Conservation (phyloP, 2,329 filamentous ascomycete genomes). For the Calonectria pseudoturangicola region DNA sequence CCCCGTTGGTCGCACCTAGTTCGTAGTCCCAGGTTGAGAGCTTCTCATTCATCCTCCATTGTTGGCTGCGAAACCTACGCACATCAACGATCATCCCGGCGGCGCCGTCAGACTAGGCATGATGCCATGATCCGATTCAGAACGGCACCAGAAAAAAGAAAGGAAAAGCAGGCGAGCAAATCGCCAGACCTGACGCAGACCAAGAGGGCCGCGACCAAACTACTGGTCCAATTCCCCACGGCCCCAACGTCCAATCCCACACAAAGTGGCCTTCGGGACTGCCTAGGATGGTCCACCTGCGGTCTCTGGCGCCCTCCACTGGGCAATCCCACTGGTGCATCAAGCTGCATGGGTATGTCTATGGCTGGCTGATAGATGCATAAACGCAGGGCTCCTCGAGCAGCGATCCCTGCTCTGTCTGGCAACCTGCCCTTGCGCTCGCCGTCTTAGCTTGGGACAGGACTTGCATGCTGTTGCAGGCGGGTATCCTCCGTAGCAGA, state of each 20-base stretch:
- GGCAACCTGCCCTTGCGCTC: constrained; percentile 27
- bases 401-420: constrained; percentile 31
- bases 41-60: neutral
- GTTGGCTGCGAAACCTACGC: constrained; percentile 29
- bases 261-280: constrained; percentile 17
- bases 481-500: constrained; percentile 17
- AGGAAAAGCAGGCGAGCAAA: constrained; percentile 7
- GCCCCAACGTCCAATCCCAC: constrained; percentile 25
- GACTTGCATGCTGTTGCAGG: constrained; percentile 27
- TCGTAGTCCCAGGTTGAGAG: neutral
- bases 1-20: neutral
- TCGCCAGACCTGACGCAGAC: constrained; percentile 28
- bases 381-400: constrained; percentile 35
- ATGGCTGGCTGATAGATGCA: constrained; percentile 42
- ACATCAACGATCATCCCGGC: constrained; percentile 16
- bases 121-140: constrained; percentile 27
- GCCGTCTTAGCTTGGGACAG: constrained; percentile 31
- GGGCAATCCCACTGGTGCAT: constrained; percentile 34
- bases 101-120: constrained; percentile 4
- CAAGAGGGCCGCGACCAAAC: constrained; percentile 18
- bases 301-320: constrained; percentile 31
- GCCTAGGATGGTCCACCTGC: constrained; percentile 17
- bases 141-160: constrained; percentile 19
- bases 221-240: constrained; percentile 31
- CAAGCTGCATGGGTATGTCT: constrained; percentile 25